Evolutionary conservation across 2,329 filamentous ascomycete genomes (phyloP), one percentile per base, ranked within the genome.

Genomic region (Ascosphaera pollenicola): DNA sequence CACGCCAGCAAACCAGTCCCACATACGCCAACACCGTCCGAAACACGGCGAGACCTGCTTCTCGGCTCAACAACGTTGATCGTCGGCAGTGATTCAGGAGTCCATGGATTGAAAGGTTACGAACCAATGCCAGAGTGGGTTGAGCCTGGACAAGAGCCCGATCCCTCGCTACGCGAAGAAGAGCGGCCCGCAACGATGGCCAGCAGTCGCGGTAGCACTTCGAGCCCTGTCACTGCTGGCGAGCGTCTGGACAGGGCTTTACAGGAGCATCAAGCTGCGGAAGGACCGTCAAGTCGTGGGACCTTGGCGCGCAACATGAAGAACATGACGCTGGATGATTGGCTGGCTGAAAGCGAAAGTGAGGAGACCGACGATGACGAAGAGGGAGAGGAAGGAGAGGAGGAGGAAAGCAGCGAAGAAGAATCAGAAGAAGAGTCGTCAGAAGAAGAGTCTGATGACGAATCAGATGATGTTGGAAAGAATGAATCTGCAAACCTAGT

Each of bases 1-100:
- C 69, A 95, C 2, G 89, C 89, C 0, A 85, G 89, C 0, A 98
- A 98, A 54, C 87, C 89, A 0, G 83, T 89, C 0, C 89, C 89
- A 0, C 82, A 92, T 43, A 78, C 80, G 0, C 84, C 84, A 0
- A 92, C 81, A 42, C 89, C 89, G 1, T 92, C 82, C 0, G 85
- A 93, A 53, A 75, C 71, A 2, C 71, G 85, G 26, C 81, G 76
- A 45, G 76, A 73, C 0, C 78, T 87, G 42, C 65, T 77, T 1
- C 66, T 98, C 0, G 89, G 89, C 8, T 89, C 82, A 2, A 73
- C 87, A 1, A 87, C 83, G 13, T 68, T 95, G 1, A 78, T 94
- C 0, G 64, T 95, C 8, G 84, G 81, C 1, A 74, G 75, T 1
- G 78, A 80, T 5, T 73, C 73, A 4, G 79, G 78, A 2, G 58